Conservation (phyloP, 2,329 filamentous ascomycete species). For the Penicillium polonicum region DNA sequence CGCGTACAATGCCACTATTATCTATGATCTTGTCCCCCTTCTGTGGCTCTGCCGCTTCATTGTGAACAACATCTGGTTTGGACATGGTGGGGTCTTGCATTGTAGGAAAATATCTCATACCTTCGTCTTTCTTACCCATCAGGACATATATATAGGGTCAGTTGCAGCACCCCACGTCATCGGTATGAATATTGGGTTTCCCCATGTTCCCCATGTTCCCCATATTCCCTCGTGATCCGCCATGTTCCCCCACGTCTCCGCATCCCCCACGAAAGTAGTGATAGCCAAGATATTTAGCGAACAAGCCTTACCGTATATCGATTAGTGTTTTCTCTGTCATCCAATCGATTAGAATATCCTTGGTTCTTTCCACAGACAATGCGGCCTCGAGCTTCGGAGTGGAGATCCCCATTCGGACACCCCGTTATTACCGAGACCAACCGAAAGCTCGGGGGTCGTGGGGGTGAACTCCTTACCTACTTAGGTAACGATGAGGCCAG, state of each 20-base stretch:
- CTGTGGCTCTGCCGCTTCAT: conserved; percentile 17
- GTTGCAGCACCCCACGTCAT: neutral
- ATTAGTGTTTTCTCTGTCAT: neutral
- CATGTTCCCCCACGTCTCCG: conserved; percentile 8
- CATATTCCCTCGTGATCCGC: neutral
- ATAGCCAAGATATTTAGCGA: neutral
- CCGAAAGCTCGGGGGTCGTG: conserved; percentile 5
- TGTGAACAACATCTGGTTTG: conserved; percentile 20
- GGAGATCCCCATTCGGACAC: neutral
- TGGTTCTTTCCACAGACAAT: neutral
- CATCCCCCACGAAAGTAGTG: neutral
- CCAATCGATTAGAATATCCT: neutral
- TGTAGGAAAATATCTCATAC: conserved; percentile 3
- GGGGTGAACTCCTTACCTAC: conserved; percentile 2
- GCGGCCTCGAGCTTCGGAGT: neutral
- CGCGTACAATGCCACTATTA: conserved; percentile 18
- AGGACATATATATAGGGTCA: neutral
- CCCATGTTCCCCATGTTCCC: neutral
- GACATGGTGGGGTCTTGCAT: conserved; percentile 13
- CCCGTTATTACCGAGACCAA: conserved; percentile 2
- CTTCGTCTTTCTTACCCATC: neutral
- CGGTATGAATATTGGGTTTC: neutral
- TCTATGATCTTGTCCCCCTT: conserved; percentile 18
- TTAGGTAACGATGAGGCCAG: neutral
- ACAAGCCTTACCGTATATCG: neutral